Evolutionary conservation across 306 rosid species (phyloP).

Genomic region (Glycine tomentella): DNA sequence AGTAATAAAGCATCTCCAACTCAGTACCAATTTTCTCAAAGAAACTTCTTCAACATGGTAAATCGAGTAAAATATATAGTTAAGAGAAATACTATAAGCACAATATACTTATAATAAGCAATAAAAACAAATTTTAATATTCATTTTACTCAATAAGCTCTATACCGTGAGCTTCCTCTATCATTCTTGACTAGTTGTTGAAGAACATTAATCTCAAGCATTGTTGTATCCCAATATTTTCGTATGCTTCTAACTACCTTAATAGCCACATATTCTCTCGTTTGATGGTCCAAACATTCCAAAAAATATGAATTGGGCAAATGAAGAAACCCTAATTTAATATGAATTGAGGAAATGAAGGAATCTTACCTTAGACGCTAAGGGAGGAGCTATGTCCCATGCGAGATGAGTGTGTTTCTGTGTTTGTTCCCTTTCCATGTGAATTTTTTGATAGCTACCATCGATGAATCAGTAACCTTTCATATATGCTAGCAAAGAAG

Average conservation of each 20-base stretch:
- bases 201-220: conserved; percentile 91
- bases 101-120: too few species aligned
- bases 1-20: not conserved
- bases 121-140: conserved; percentile 42
- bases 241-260: too few species aligned
- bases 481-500: too few species aligned
- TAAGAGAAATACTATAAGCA: conserved; percentile 28
- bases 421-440: conserved; percentile 67
- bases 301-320: conserved; percentile 55
- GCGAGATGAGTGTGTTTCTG: conserved; percentile 81
- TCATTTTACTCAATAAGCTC: conserved; percentile 20
- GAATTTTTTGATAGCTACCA: too few species aligned
- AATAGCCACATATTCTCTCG: conserved; percentile 87
- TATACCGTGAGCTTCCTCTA: conserved; percentile 67
- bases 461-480: too few species aligned
- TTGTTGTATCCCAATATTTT: conserved; percentile 90
- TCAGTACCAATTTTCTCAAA: too few species aligned
- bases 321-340: too few species aligned
- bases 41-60: too few species aligned
- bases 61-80: too few species aligned
- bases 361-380: conserved; percentile 59
- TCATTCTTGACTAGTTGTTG: conserved; percentile 69
- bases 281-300: conserved; percentile 98
- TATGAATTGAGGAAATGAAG: conserved; percentile 43
- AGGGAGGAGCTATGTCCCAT: conserved; percentile 78